phyloP scores from a whole-genome alignment of 2,329 filamentous ascomycete genomes.

The Exophiala mesophila region DNA sequence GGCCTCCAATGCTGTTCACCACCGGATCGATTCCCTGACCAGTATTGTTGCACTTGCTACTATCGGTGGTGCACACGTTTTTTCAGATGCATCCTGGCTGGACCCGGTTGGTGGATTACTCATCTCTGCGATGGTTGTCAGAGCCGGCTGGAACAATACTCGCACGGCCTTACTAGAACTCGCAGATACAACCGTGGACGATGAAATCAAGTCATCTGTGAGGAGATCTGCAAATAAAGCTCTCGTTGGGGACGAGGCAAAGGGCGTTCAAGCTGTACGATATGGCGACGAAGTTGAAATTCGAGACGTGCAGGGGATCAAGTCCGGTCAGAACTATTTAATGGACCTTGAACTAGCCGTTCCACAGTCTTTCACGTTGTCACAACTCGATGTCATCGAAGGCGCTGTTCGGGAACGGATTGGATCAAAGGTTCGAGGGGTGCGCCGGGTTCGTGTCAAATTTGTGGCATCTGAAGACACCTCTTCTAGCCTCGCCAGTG shows the following conservation, averaged over 20 bases:
- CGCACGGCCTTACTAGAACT: slow-evolving; percentile 76
- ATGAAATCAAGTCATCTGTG: slow-evolving; percentile 71
- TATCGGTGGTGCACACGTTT: slow-evolving; percentile 82
- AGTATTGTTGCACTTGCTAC: slow-evolving; percentile 87
- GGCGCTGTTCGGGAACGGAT: slow-evolving; percentile 66
- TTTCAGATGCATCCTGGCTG: slow-evolving; percentile 82
- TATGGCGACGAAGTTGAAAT: slow-evolving; percentile 61
- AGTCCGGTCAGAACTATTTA: slow-evolving; percentile 93
- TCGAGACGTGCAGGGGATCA: slow-evolving; percentile 78
- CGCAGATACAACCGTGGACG: slow-evolving; percentile 83
- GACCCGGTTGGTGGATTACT: slow-evolving; percentile 89
- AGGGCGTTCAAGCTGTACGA: slow-evolving; percentile 35
- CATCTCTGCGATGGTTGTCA: slow-evolving; percentile 90
- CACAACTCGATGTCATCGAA: slow-evolving; percentile 65
- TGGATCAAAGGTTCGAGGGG: slow-evolving; percentile 73
- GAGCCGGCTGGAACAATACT: slow-evolving; percentile 83
- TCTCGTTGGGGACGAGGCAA: slow-evolving; percentile 41
- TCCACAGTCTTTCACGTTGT: slow-evolving; percentile 69
- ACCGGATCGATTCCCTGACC: slow-evolving; percentile 91
- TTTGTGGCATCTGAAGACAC: slow-evolving; percentile 68
- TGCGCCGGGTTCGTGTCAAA: slow-evolving; percentile 74
- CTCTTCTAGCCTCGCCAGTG: slow-evolving; percentile 62
- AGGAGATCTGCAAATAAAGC: slow-evolving; percentile 59
- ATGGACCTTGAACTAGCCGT: slow-evolving; percentile 84
- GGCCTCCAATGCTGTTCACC: slow-evolving; percentile 92